phyloP scores from a whole-genome alignment of 75 land plant species.

The Sequoiadendron giganteum region DNA sequence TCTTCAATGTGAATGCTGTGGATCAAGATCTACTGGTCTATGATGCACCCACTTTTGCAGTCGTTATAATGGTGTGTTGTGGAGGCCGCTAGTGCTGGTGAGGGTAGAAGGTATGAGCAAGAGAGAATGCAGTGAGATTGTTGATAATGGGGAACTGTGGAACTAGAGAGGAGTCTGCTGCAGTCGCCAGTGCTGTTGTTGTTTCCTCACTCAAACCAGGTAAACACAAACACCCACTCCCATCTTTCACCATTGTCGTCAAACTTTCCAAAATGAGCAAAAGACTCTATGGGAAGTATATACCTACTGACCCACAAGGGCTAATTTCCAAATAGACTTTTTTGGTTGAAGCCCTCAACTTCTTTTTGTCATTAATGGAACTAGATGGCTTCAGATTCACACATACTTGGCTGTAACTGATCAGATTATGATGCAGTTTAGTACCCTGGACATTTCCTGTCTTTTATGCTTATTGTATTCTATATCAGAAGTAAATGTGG shows the following conservation, averaged over 20 bases:
- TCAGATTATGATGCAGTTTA: neutral
- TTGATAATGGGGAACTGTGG: slow-evolving; percentile 68
- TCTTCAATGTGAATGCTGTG: neutral
- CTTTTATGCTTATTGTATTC: neutral
- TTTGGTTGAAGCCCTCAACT: neutral
- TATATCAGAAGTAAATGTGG: neutral
- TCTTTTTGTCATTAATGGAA: neutral
- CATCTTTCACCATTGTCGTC: neutral
- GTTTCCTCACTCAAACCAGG: neutral
- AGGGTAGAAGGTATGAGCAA: neutral
- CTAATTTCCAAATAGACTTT: neutral
- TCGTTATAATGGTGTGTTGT: neutral
- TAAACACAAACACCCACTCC: neutral
- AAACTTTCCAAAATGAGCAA: neutral
- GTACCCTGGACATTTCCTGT: neutral
- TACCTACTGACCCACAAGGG: neutral
- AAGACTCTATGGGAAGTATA: neutral
- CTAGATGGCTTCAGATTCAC: neutral
- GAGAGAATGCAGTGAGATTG: neutral
- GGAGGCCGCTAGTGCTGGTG: neutral
- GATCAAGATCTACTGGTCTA: neutral
- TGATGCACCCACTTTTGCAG: neutral
- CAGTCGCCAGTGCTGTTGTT: slow-evolving; percentile 60
- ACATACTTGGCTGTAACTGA: neutral
- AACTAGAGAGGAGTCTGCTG: slow-evolving; percentile 69